These are phyloP conservation scores for Sarcodon sp. DNA, from an alignment of 768 basidiomycete genomes.

Conservation along the genomic window DNA sequence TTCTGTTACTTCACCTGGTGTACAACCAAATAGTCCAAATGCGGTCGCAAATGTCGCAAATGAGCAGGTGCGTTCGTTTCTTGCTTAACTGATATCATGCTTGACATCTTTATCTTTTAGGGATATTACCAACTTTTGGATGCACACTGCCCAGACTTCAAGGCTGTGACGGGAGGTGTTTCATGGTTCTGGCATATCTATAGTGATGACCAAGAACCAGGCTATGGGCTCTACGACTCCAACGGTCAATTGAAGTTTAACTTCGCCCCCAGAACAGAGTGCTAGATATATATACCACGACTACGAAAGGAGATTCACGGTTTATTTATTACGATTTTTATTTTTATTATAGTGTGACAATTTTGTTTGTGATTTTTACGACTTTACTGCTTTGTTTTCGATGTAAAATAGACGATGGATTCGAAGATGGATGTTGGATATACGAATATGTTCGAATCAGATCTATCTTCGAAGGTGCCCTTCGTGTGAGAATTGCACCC, in stretches of 20 bases:
- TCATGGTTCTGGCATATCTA: slow-evolving; percentile 83
- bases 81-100: not conserved
- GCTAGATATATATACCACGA: too few relatives aligned
- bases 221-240: slow-evolving; percentile 53
- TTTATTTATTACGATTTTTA: too few relatives aligned
- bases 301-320: too few relatives aligned
- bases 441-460: too few relatives aligned
- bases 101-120: slow-evolving; percentile 17
- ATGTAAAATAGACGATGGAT: too few relatives aligned
- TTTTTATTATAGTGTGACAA: too few relatives aligned
- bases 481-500: too few relatives aligned
- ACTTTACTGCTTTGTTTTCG: too few relatives aligned
- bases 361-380: too few relatives aligned
- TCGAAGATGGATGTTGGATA: too few relatives aligned
- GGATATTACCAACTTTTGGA: slow-evolving; percentile 56
- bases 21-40: slow-evolving; percentile 49
- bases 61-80: slow-evolving; percentile 35
- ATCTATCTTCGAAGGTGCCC: too few relatives aligned
- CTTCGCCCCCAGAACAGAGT: slow-evolving; percentile 42
- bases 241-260: slow-evolving; percentile 43
- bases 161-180: slow-evolving; percentile 48
- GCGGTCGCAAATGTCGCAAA: slow-evolving; percentile 52
- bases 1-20: slow-evolving; percentile 42
- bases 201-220: slow-evolving; percentile 49
- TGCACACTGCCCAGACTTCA: slow-evolving; percentile 47